phyloP scores from a whole-genome alignment of 352 stramenopile genomes.

The Phytophthora constricta region DNA sequence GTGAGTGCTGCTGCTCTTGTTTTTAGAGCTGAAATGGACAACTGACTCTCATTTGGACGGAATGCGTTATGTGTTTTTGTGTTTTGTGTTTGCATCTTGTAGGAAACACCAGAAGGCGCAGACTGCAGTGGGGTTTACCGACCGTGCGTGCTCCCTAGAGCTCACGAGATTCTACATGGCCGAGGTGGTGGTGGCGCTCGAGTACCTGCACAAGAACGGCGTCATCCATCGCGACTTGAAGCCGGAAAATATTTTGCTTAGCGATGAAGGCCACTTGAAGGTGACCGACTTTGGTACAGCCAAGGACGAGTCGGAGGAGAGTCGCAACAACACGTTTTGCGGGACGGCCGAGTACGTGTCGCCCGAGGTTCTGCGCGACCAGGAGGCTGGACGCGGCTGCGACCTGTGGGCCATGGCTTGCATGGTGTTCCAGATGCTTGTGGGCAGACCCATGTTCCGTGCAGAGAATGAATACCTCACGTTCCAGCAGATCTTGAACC shows the following conservation, averaged over 20 bases:
- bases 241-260: conserved; percentile 91
- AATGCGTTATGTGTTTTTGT: too few species aligned
- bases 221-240: conserved; percentile 97
- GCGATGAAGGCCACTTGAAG: conserved; percentile 88
- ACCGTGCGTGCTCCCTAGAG: conserved; percentile 76
- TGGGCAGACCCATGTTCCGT: conserved; percentile 84
- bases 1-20: conserved; percentile 40
- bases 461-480: conserved; percentile 92
- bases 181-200: conserved; percentile 93
- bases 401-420: conserved; percentile 93
- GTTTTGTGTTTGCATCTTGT: too few species aligned
- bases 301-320: conserved; percentile 84
- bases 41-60: conserved; percentile 13
- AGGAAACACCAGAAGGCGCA: conserved; percentile 85
- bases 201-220: conserved; percentile 94
- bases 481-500: conserved; percentile 91
- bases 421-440: conserved; percentile 92
- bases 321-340: conserved; percentile 88
- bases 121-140: conserved; percentile 53
- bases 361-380: conserved; percentile 89
- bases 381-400: conserved; percentile 81
- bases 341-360: conserved; percentile 94
- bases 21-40: conserved; percentile 1
- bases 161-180: conserved; percentile 94
- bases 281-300: conserved; percentile 92